phyloP scores from a whole-genome alignment of 352 stramenopile species.

The Phytopythium helicoides region DNA sequence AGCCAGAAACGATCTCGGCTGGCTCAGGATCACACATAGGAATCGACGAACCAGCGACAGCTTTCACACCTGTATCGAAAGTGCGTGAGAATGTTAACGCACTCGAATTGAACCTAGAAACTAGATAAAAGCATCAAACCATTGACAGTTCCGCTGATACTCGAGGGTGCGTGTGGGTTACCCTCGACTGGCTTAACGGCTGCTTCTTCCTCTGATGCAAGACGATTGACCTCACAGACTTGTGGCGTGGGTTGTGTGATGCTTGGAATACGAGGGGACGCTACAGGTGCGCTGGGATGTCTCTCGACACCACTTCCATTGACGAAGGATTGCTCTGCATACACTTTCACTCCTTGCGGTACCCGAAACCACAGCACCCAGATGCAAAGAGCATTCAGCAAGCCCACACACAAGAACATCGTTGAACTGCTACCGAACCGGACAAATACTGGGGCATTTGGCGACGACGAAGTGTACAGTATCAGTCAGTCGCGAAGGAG shows the following conservation, averaged over 20 bases:
- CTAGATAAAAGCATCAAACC: background rate
- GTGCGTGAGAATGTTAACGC: background rate
- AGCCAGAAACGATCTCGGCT: slow-evolving; percentile 31
- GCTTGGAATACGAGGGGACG: no score
- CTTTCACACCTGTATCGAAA: slow-evolving; percentile 24
- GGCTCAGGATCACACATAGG: slow-evolving; percentile 40
- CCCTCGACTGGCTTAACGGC: background rate
- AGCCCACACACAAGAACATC: slow-evolving; percentile 19
- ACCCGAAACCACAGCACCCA: slow-evolving; percentile 45
- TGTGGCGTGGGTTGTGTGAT: background rate
- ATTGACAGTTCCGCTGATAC: slow-evolving; percentile 4
- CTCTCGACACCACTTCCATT: no score
- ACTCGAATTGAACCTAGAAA: background rate
- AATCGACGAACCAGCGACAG: slow-evolving; percentile 50
- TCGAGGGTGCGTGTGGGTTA: background rate
- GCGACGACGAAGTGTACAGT: no score
- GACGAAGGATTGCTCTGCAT: no score
- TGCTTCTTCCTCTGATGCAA: background rate
- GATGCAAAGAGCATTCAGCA: slow-evolving; percentile 39
- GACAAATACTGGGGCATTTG: slow-evolving; percentile 30
- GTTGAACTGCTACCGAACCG: slow-evolving; percentile 31
- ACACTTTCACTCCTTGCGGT: background rate
- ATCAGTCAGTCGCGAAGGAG: no score
- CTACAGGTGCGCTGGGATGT: background rate
- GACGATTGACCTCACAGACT: background rate